A percentile compares a stretch with the other conserved stretches of the same genome.
Conservation (phyloP, 306 rosid species). For the Canavalia gladiata region DNA sequence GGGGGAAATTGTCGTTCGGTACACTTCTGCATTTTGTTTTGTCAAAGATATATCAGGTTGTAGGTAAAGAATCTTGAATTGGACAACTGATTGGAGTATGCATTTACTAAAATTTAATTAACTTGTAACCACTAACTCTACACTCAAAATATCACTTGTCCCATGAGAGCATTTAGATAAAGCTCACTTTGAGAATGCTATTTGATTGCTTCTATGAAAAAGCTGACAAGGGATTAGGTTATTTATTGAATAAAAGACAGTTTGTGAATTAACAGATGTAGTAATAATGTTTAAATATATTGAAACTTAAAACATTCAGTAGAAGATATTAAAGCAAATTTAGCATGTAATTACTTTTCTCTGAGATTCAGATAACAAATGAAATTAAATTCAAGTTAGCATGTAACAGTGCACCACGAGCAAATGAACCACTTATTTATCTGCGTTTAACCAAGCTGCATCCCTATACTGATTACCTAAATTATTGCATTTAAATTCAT, state of each 20-base stretch:
- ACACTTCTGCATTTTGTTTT: slow-evolving; percentile 80
- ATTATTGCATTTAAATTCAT: slow-evolving; percentile 13
- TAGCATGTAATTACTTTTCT: neutral
- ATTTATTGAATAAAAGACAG: slow-evolving; percentile 15
- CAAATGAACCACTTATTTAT: neutral
- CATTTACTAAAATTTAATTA: slow-evolving; percentile 31
- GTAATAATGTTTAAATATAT: slow-evolving; percentile 9
- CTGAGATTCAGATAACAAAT: slow-evolving; percentile 2
- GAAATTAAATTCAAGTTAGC: slow-evolving; percentile 23
- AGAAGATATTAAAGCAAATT: slow-evolving; percentile 4
- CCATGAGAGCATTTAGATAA: slow-evolving; percentile 1
- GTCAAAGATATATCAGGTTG: slow-evolving; percentile 35
- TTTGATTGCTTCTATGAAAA: slow-evolving; percentile 5
- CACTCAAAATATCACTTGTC: neutral
- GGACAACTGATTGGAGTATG: slow-evolving; percentile 23
- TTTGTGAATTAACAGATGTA: slow-evolving; percentile 19
- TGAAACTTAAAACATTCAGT: slow-evolving; percentile 11
- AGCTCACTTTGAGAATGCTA: slow-evolving; percentile 12
- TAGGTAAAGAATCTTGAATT: slow-evolving; percentile 35
- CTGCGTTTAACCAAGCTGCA: neutral
- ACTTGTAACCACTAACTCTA: neutral
- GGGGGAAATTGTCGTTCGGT: slow-evolving; percentile 96
- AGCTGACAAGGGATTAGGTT: neutral
- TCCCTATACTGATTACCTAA: neutral
- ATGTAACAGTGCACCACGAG: slow-evolving; percentile 5